Evolutionary conservation across 352 stramenopile species (phyloP), one percentile per base, ranked within the genome.

Genomic region (Pythium grandisporangium): DNA sequence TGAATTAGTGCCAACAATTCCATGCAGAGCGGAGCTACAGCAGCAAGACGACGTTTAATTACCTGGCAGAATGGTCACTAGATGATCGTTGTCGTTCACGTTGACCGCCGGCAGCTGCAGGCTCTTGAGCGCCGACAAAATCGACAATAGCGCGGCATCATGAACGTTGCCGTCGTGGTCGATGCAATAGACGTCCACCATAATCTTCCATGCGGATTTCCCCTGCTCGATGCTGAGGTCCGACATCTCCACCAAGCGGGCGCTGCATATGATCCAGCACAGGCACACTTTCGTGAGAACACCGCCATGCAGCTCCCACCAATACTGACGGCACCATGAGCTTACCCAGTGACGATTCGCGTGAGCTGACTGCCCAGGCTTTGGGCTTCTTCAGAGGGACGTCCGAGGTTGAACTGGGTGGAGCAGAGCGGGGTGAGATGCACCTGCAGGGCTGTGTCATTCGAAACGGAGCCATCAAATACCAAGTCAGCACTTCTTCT

Each of bases 91-190:
- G 13, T 88, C 75, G 37, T 66, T 82, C 29, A 89, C 67, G 11
- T 50, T 62, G 11, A 81, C 75, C 3, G 73, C 66, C 1, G 78
- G 78, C 23, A 92, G 50, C 26, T 64, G 57, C 26, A 88, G 48
- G 27, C 64, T 75, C 50, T 75, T 65, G 43, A 92, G 70, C 32
- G 72, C 68, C 24, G 70, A 62, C 63, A 92, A 84, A 45, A 84
- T 60, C 14, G 78, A 72, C 27, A 67, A 65, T 16, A 92, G 66
- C 30, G 75, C 58, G 5, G 76, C 70, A 27, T 92, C 75, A 27
- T 83, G 50, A 22, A 88, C 74, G 44, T 92, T 92, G 19, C 78
- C 78, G 47, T 92, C 78, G 44, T 92, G 74, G 51, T 89, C 69
- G 44, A 87, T 60, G 45, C 77, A 86, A 47, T 81, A 81, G 6